phyloP scores from a whole-genome alignment of 805 yeast genomes.

The Candida sakaeoensis region DNA sequence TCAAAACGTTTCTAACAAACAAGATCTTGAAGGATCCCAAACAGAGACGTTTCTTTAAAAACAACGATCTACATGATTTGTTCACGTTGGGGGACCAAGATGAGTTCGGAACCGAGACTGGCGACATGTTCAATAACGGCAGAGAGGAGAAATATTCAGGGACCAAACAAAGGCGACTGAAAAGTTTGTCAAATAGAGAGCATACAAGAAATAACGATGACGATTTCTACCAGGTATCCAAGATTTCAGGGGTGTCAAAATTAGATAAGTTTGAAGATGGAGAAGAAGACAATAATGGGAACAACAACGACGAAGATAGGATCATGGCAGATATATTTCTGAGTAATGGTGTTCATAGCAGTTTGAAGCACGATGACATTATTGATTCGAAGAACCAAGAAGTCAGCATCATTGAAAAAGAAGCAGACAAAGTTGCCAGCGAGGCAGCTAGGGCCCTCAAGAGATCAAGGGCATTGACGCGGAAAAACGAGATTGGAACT shows the following conservation, averaged over 20 bases:
- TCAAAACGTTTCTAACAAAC: slow-evolving; percentile 89
- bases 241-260: slow-evolving; percentile 68
- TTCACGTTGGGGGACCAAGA: slow-evolving; percentile 79
- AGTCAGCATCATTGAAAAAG: slow-evolving; percentile 51
- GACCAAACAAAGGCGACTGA: slow-evolving; percentile 28
- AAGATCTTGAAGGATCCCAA: slow-evolving; percentile 94
- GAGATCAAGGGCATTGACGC: slow-evolving; percentile 54
- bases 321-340: slow-evolving; percentile 76
- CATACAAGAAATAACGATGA: slow-evolving; percentile 54
- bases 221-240: slow-evolving; percentile 62
- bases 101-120: slow-evolving; percentile 65
- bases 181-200: slow-evolving; percentile 22
- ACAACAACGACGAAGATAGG: slow-evolving; percentile 53
- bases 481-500: slow-evolving; percentile 55
- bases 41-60: slow-evolving; percentile 87
- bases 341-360: slow-evolving; percentile 66
- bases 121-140: slow-evolving; percentile 51
- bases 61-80: slow-evolving; percentile 85
- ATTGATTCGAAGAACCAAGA: slow-evolving; percentile 54
- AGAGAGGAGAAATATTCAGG: slow-evolving; percentile 38
- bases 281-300: slow-evolving; percentile 19
- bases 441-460: slow-evolving; percentile 54
- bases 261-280: slow-evolving; percentile 57
- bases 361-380: slow-evolving; percentile 75
- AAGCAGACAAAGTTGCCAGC: slow-evolving; percentile 54